Evolutionary conservation across 805 yeast genomes (phyloP).

Genomic region (Ogataea zsoltii): DNA sequence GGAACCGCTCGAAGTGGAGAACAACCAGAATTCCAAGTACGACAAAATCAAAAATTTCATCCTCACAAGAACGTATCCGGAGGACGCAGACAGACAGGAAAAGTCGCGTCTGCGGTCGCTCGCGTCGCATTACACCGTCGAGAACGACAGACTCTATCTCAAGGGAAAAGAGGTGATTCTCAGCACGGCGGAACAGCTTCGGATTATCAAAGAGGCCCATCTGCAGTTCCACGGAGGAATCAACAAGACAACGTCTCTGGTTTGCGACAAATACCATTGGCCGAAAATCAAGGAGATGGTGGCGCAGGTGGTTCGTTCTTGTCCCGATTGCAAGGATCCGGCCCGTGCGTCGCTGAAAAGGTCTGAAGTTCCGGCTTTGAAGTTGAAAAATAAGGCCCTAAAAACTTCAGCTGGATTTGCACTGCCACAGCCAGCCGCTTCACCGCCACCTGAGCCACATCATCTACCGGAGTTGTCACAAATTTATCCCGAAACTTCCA

Average conservation of each 20-base stretch:
- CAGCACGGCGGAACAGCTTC: slow-evolving; percentile 71
- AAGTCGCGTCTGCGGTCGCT: slow-evolving; percentile 82
- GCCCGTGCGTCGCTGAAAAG: slow-evolving; percentile 19
- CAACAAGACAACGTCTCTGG: slow-evolving; percentile 76
- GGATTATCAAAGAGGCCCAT: slow-evolving; percentile 73
- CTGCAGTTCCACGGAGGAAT: slow-evolving; percentile 76
- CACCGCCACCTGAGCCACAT: slow-evolving; percentile 10
- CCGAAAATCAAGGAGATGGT: slow-evolving; percentile 87
- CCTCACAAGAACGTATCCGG: slow-evolving; percentile 85
- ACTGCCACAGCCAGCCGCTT: slow-evolving; percentile 9
- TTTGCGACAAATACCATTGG: slow-evolving; percentile 88
- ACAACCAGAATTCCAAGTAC: slow-evolving; percentile 50
- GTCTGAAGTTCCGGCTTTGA: slow-evolving; percentile 17
- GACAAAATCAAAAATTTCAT: slow-evolving; percentile 77
- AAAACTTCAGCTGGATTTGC: slow-evolving; percentile 2
- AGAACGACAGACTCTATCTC: slow-evolving; percentile 70
- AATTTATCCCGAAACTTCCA: slow-evolving; percentile 29
- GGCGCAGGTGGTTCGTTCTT: slow-evolving; percentile 70
- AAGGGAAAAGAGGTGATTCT: slow-evolving; percentile 83
- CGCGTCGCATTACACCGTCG: slow-evolving; percentile 73
- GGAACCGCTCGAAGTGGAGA: slow-evolving; percentile 43
- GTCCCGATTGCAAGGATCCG: slow-evolving; percentile 65
- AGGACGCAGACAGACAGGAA: slow-evolving; percentile 76
- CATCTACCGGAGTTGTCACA: slow-evolving; percentile 18
- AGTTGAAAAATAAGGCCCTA: slow-evolving; percentile 6